A percentile compares a stretch with the other conserved stretches of the same genome.
Evolutionary conservation across 225 moss, liverwort and hornwort species (phyloP).

Genomic region (Physcomitrium patens): DNA sequence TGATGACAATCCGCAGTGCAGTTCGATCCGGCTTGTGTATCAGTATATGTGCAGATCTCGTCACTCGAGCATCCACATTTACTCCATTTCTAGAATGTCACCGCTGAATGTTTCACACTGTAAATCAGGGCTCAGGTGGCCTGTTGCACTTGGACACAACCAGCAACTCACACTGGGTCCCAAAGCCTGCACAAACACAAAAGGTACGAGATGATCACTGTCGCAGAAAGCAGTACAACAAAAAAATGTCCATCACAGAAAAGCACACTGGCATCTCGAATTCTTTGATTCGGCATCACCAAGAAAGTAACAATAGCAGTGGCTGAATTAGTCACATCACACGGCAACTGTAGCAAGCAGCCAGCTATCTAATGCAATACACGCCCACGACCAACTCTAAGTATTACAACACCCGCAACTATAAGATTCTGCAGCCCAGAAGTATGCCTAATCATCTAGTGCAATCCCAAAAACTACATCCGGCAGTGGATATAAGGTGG

Average conservation of each 20-base stretch:
- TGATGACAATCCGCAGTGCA: conserved; percentile 22
- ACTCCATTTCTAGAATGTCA: conserved; percentile 61
- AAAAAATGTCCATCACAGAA: not conserved
- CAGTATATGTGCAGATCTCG: not conserved
- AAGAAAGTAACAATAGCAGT: conserved; percentile 15
- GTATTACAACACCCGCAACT: not conserved
- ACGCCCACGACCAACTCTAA: not conserved
- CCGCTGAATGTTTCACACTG: conserved; percentile 83
- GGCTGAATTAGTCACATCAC: not conserved
- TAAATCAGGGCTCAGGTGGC: conserved; percentile 86
- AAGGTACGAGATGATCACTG: not conserved
- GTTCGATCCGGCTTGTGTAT: conserved; percentile 18
- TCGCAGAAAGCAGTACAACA: not conserved
- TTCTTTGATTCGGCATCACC: not conserved
- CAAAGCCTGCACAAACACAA: conserved; percentile 66
- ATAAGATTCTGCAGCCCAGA: not conserved
- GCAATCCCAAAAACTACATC: conserved; percentile 14
- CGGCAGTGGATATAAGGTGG: not conserved
- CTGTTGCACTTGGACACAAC: conserved; percentile 82
- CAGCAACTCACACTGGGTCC: conserved; percentile 77
- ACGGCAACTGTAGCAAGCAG: too few relatives aligned
- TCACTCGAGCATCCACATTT: not conserved
- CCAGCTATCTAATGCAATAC: not conserved
- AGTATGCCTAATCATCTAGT: not conserved
- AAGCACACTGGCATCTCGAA: not conserved